Evolutionary conservation across 495 filamentous ascomycete species (phyloP).

Genomic region (Penicillium odoratum): DNA sequence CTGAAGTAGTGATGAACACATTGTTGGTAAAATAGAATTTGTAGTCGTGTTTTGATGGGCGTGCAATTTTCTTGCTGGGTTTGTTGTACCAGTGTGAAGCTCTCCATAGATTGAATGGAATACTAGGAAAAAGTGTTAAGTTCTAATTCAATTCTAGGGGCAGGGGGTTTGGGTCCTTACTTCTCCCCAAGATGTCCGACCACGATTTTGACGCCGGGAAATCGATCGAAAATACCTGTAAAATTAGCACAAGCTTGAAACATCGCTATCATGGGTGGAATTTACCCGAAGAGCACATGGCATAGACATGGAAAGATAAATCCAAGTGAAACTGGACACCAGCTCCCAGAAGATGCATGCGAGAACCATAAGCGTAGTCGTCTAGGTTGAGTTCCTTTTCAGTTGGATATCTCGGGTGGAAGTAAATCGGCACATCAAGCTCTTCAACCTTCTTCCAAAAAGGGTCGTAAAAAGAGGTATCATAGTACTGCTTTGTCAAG

Average conservation of each 20-base stretch:
- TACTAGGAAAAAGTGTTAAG: background rate
- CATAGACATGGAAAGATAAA: background rate
- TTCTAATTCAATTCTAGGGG: no score
- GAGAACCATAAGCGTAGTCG: background rate
- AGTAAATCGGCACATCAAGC: slow-evolving; percentile 8
- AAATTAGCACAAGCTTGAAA: no score
- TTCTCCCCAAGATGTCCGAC: background rate
- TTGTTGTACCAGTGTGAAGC: slow-evolving; percentile 8
- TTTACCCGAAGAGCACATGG: background rate
- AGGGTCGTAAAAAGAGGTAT: background rate
- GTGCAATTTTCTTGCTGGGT: slow-evolving; percentile 2
- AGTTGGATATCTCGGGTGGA: slow-evolving; percentile 5
- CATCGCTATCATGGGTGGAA: background rate
- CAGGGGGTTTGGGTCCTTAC: background rate
- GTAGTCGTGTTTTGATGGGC: slow-evolving; percentile 6
- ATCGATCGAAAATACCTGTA: background rate
- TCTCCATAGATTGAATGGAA: slow-evolving; percentile 9
- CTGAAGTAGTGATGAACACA: slow-evolving; percentile 4
- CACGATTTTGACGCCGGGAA: background rate
- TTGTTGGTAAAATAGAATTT: slow-evolving; percentile 4
- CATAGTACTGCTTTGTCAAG: background rate
- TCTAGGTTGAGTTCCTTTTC: background rate
- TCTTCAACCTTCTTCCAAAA: slow-evolving; percentile 7
- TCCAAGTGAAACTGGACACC: background rate
- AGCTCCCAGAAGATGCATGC: background rate